phyloP scores from a whole-genome alignment of 257 asterid species.

The Perilla frutescens region DNA sequence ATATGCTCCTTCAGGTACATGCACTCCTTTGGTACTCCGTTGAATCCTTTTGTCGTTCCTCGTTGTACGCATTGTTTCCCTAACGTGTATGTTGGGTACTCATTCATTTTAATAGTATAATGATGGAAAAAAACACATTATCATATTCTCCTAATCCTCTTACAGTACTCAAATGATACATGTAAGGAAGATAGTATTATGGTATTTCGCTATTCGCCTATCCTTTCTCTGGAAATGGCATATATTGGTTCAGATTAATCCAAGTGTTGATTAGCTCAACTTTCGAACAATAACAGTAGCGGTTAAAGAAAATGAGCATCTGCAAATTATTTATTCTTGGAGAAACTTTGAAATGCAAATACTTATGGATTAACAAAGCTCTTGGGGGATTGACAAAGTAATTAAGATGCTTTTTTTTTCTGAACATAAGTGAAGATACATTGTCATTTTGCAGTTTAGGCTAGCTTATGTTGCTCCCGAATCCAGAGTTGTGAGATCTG shows the following conservation, averaged over 20 bases:
- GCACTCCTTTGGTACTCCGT: slow-evolving; percentile 9
- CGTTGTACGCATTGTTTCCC: slow-evolving; percentile 12
- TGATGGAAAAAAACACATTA: not conserved
- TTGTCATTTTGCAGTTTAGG: slow-evolving; percentile 74
- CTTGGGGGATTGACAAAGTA: not conserved
- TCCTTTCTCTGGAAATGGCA: not conserved
- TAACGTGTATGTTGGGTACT: not conserved
- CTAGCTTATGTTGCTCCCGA: slow-evolving; percentile 86
- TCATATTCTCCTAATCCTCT: not conserved
- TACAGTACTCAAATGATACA: not conserved
- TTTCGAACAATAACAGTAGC: not conserved
- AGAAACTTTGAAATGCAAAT: not conserved
- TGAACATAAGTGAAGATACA: slow-evolving; percentile 13
- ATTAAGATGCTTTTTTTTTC: not conserved
- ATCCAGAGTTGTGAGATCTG: slow-evolving; percentile 75
- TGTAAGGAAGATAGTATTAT: not conserved
- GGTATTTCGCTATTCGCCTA: not conserved
- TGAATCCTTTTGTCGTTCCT: slow-evolving; percentile 5
- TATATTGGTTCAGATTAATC: not conserved
- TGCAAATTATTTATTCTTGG: not conserved
- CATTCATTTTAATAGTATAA: not conserved
- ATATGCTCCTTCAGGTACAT: slow-evolving; percentile 88
- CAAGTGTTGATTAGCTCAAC: not conserved
- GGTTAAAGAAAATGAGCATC: not conserved
- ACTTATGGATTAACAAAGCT: too few relatives aligned